Evolutionary conservation across 305 asterid species (phyloP), one percentile per base, ranked within the genome.

Genomic region (Fraxinus dipetala): DNA sequence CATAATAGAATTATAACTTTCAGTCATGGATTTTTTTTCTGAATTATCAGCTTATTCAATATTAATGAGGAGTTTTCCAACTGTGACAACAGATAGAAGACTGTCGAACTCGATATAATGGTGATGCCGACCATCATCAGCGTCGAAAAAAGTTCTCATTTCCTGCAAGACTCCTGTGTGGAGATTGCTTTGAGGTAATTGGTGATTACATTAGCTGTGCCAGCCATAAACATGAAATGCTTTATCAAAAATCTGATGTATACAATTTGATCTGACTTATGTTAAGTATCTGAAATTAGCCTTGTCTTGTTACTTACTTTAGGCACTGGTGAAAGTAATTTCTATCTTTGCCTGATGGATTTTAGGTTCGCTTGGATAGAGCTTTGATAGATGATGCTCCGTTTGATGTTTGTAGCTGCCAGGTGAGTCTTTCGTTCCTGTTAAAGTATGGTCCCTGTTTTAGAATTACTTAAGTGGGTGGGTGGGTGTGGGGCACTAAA

Each of bases 101-200:
- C 81, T 96, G 99, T 80, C 98, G 98, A 48, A 91, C 96, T 0
- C 93, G 98, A 61, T 96, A 96, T 72, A 96, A 94, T 86, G 99
- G 99, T 83, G 98, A 96, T 76, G 98, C 98, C 40, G 98, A 96
- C 86, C 98, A 94, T 83, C 96, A 93, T 80, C 97, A 92, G 80
- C 94, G 91, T 36, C 94, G 98, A 70, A 94, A 94, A 67, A 94
- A 94, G 83, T 93, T 92, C 87, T 89, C 97, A n/a, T 94, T 96
- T 90, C 99, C 98, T 78, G 99, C 99, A 80, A 88, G 98, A 84
- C 98, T 96, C 79, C 32, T 94, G 38, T 93, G 98, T 83, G 99
- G 98, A 83, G 98, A 96, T 89, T 96, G 99, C 87, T 96, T 84
- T 85, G 98, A 96, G 97, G 99, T 93, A 83, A 74, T 38, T 83